Percentiles rank a stretch among this genome's conserved stretches.
Evolutionary conservation across 352 stramenopile genomes (phyloP).

Genomic region (Phytophthora fragariae): DNA sequence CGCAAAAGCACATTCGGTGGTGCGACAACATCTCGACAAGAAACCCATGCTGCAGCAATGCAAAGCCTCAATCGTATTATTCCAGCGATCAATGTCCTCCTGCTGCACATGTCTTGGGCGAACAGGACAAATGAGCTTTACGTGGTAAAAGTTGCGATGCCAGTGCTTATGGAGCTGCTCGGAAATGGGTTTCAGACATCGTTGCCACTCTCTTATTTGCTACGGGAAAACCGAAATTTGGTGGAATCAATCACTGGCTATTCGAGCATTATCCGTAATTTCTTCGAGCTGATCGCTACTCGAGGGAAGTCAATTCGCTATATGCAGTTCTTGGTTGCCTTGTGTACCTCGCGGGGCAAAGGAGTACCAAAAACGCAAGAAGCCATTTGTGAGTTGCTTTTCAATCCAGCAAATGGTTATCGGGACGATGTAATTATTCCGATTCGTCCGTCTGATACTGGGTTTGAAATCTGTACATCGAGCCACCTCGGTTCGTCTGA

Average conservation of each 20-base stretch:
- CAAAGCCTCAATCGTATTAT: constrained; percentile 68
- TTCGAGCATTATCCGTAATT: constrained; percentile 63
- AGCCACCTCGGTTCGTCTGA: constrained; percentile 21
- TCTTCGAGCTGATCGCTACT: constrained; percentile 79
- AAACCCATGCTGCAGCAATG: constrained; percentile 54
- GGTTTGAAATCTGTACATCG: constrained; percentile 65
- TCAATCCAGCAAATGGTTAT: constrained; percentile 66
- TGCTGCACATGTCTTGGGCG: constrained; percentile 70
- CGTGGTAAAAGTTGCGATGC: constrained; percentile 64
- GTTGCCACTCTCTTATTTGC: constrained; percentile 67
- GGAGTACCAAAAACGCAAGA: constrained; percentile 78
- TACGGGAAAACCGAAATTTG: constrained; percentile 75
- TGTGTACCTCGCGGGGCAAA: constrained; percentile 67
- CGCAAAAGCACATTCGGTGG: constrained; percentile 37
- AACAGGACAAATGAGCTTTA: constrained; percentile 69
- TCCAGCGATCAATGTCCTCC: constrained; percentile 55
- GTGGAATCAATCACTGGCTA: constrained; percentile 80
- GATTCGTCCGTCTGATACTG: constrained; percentile 45
- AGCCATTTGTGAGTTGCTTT: constrained; percentile 75
- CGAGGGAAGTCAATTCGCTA: constrained; percentile 75
- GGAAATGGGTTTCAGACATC: constrained; percentile 80
- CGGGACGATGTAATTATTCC: constrained; percentile 64
- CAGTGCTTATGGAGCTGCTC: constrained; percentile 73
- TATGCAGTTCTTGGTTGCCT: constrained; percentile 76
- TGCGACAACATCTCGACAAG: constrained; percentile 23